Base-by-base conservation (phyloP, 1,139 yeast species). In the Candida neerlandica region DNA sequence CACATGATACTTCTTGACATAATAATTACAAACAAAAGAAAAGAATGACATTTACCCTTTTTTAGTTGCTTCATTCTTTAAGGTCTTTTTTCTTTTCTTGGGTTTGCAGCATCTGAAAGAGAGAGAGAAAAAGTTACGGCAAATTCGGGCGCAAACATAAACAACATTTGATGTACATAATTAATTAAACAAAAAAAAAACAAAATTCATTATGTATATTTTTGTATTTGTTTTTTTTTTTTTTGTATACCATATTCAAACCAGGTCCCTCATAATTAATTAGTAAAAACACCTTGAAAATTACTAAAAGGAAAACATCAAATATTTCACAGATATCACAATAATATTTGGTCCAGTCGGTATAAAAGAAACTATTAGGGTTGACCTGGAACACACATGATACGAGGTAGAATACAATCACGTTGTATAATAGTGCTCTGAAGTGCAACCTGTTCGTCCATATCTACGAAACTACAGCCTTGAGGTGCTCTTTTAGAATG, bases 61-160 rank as follows among this genome's bases (percentile, higher is more conserved):
- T 33, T 33, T 32, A n/a, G 15, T 32, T 14, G 14, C 16, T 14
- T 16, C 21, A 16, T 12, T 7, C n/a, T 14, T 14, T 16, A 16
- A 14, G n/a, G 12, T 19, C 12, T 35, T 35, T 34, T 34, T 35
- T 18, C 18, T 18, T 37, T 21, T 37, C 29, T 37, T 21, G 41
- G 29, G 41, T 37, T 37, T 37, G 41, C 41, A 37, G 29, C 41
- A 37, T 37, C 5, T 21, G 30, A 21, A 12, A 19, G 10, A 18
- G 18, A 10, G 18, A 12, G 6, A 35, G 12, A 18, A 35, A 35
- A 19, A 21, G 41, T n/a, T 37, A 37, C 41, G 41, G 41, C 6
- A 37, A 15, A 12, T 5, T 21, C 41, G 41, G 41, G 41, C 41
- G 23, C 41, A 37, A 19, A 21, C 41, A 37, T 21, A 37, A 21